Evolutionary conservation across 1,139 yeast genomes (phyloP), one percentile per base, ranked within the genome.

Genomic region (Geotrichum australiense): DNA sequence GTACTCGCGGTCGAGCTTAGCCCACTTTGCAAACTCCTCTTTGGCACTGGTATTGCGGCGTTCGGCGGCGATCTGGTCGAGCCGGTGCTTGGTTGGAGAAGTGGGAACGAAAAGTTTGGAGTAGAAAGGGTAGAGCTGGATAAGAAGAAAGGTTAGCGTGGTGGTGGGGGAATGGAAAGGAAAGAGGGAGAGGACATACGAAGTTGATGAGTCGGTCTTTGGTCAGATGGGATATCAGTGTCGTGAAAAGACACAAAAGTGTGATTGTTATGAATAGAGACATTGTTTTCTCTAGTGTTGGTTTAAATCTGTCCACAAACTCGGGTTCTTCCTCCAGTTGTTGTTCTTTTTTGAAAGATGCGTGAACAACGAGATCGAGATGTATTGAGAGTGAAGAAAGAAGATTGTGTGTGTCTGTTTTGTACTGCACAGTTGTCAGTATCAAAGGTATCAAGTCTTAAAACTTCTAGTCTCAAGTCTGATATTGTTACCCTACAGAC

Each of bases 11-110:
- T 86, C 89, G 50, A 89, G 70, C 59, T 86, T 86, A 2, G 97
- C 94, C 98, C 98, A 91, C 55, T 75, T 80, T 36, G 97, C 96
- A 61, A 89, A 91, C 54, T 91, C 80, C 58, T 91, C 96, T 61
- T 89, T 96, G 4, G 96, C 93, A 48, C 87, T 76, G 12, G 89
- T 73, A 6, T 71, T 55, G 35, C 76, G 66, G 49, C 87, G 73
- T 52, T 80, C 76, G 11, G 65, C 66, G 50, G 73, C 67, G 21
- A 78, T 57, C 20, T 64, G 61, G 6, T 61, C 56, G 36, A 80
- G 73, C 52, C 80, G 74, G 6, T 56, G 53, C 46, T 71, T 68
- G 46, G 71, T 65, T 2, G 49, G 52, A 53, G 60, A 43, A 59
- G 68, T 32, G 55, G 61, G 50, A 27, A 63, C 47, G 56, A 67